Base-by-base conservation (phyloP, 2,329 filamentous ascomycete species). In the Fusarium avenaceum region DNA sequence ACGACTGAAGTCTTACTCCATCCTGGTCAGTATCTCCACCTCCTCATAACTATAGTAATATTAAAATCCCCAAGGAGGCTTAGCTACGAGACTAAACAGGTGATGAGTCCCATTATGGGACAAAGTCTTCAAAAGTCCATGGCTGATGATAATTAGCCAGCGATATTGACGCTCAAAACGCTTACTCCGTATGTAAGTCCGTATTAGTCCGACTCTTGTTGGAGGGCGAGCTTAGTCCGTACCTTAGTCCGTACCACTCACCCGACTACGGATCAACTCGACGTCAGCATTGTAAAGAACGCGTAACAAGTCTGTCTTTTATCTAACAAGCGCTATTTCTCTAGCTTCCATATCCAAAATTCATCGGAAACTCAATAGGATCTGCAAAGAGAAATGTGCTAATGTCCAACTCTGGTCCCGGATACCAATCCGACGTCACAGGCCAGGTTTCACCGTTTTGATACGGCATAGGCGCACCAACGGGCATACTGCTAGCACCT, bases 371-470 rank as follows among this genome's bases (percentile, higher is more conserved):
- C 1, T 70, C 58, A 8, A 67, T 33, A 13, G 67, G 67, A 19
- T 73, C 64, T 20, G 61, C 51, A 19, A 72, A 70, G 10, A 72
- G 51, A 30, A 71, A 67, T 8, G 44, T 63, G 17, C 57, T 35
- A 0, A 71, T 53, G 3, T 69, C 66, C 1, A 67, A n/a, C 15
- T 63, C 61, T 4, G 39, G 42, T 8, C 58, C 55, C 2, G 51
- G 53, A n/a, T 56, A 57, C 64, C 56, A 63, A 6, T 48, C 48
- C 0, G 44, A 47, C 14, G 32, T 50, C 48, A 46, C 43, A 10
- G 26, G 22, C 71, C 60, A 68, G 1, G 39, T n/a, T 0, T 28
- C 30, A 2, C 20, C 14, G 22, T 52, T 48, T 28, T 52, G 54
- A 14, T 47, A 67, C 2, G 35, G 11, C 28, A 49, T 33, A 14